Percentiles rank a stretch among this genome's conserved stretches.
Conservation (phyloP, 305 asterid genomes). For the Plantago lanceolata region DNA sequence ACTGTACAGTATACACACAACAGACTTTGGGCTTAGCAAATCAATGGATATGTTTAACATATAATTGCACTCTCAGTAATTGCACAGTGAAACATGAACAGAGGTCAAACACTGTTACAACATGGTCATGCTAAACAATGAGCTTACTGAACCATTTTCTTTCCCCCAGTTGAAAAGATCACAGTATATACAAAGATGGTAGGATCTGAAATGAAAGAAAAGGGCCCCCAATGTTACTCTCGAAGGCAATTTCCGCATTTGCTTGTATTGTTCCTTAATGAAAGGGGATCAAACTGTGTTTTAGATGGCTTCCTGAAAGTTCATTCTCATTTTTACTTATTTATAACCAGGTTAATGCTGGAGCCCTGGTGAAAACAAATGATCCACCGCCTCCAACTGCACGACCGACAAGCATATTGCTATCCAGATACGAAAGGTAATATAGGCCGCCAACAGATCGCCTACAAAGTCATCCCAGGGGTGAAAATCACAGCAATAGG, state of each 20-base stretch:
- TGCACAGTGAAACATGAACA: too few relatives aligned
- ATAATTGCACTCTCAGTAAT: too few relatives aligned
- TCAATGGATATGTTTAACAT: too few relatives aligned
- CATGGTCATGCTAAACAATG: too few relatives aligned
- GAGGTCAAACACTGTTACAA: too few relatives aligned
- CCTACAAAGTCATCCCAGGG: conserved; percentile 32
- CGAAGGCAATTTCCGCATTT: not conserved
- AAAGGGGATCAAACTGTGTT: not conserved
- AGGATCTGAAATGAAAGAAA: not conserved
- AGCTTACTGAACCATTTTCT: too few relatives aligned
- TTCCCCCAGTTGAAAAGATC: not conserved
- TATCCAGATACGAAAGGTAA: conserved; percentile 76
- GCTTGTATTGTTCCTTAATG: not conserved
- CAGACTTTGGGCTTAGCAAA: too few relatives aligned
- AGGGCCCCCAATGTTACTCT: not conserved
- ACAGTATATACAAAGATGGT: not conserved
- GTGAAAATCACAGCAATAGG: conserved; percentile 6
- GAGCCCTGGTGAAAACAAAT: conserved; percentile 73
- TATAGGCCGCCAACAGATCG: conserved; percentile 76
- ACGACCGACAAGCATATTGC: conserved; percentile 77
- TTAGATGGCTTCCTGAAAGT: not conserved
- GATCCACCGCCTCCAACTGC: conserved; percentile 90
- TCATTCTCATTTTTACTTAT: not conserved
- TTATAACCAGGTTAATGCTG: conserved; percentile 29
- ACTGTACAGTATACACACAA: too few relatives aligned